phyloP scores from a whole-genome alignment of 441 rosid genomes.

The Adansonia madagascariensis region DNA sequence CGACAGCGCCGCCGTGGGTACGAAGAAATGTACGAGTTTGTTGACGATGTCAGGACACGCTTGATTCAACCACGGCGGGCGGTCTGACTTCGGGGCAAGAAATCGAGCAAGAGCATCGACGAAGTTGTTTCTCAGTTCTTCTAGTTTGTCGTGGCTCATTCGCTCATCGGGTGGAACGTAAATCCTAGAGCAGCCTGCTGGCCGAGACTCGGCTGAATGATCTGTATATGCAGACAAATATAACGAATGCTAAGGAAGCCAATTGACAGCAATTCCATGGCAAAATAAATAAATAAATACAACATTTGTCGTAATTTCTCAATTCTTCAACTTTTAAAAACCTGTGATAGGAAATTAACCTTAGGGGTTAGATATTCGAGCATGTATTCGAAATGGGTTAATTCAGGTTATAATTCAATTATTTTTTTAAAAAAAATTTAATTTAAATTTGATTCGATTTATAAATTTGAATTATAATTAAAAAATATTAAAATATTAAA shows the following conservation, averaged over 20 bases:
- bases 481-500: no score
- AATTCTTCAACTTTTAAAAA: no score
- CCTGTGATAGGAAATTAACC: no score
- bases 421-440: no score
- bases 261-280: background rate
- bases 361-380: no score
- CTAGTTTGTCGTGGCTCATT: constrained; percentile 44
- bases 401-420: no score
- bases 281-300: background rate
- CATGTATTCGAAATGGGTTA: no score
- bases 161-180: constrained; percentile 65
- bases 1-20: background rate
- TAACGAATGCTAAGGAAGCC: background rate
- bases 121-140: constrained; percentile 44
- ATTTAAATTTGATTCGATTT: no score
- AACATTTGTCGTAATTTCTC: no score
- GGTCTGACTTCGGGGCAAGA: constrained; percentile 39
- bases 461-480: no score
- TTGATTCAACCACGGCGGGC: background rate
- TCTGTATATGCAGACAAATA: constrained; percentile 29
- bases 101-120: constrained; percentile 42
- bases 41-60: background rate
- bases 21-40: constrained; percentile 14
- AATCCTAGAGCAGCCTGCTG: constrained; percentile 34
- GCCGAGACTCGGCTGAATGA: constrained; percentile 37